Evolutionary conservation across 768 basidiomycete species (phyloP), one percentile per base, ranked within the genome.

Genomic region (Galerina sulciceps): DNA sequence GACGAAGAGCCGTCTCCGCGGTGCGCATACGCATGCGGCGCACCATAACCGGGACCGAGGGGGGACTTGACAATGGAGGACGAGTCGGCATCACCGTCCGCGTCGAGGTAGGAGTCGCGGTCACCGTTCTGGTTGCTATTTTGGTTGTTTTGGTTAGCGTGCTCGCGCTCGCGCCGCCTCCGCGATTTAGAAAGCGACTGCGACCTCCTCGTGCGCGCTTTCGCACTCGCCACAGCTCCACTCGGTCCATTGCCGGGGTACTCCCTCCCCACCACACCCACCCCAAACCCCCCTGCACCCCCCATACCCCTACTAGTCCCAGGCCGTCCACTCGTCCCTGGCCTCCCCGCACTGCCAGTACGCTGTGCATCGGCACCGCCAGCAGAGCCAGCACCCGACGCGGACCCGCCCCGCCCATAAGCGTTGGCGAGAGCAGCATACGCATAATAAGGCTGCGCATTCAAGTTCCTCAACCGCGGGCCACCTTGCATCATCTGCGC

Each of bases 361-460:
- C 23, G 10, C 13, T 6, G 22, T 9, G 26, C 18, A 31, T 23
- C 37, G 6, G 48, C 9, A 44, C 34, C 34, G 10, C 34, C 45
- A 48, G 18, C 18, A 13, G 45, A 15, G 35, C 40, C 20, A 14
- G 15, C 44, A 15, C 18, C 18, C n/a, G 43, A n/a, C 34, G 22
- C 36, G 36, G n/a, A 11, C 37, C 22, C 9, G 22, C 40, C 58
- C 10, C 52, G 54, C 20, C 65, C 65, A 22, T 59, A 51, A 6
- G 59, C 63, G 57, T 58, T 64, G n/a, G 61, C 55, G 23, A 57
- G 44, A 34, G 59, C 60, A 15, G 63, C 66, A 54, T 65, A 66
- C 10, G 54, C 51, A 53, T 65, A 60, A 47, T 69, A 69, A 11
- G 68, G 68, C 48, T 65, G 64, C 1, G 66, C 69, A 52, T 70